Evolutionary conservation across 768 basidiomycete genomes (phyloP).

Genomic region (Leccinum longicurvipes): DNA sequence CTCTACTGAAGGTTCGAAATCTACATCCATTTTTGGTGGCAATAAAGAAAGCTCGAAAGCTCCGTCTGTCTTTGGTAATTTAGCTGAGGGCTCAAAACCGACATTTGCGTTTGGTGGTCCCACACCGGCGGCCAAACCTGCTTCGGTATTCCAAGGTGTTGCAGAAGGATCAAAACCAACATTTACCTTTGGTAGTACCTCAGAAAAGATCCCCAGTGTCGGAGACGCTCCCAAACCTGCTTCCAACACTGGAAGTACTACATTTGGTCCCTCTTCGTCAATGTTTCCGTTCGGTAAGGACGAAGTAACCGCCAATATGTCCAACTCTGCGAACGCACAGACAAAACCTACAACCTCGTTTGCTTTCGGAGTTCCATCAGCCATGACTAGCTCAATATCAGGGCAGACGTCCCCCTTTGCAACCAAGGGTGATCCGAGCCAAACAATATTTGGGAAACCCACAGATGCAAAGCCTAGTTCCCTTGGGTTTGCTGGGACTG

Average conservation of each 20-base stretch:
- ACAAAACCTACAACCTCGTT: conserved; percentile 29
- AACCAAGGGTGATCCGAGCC: conserved; percentile 3
- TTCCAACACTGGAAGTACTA: conserved; percentile 1
- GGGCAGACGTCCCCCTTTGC: conserved; percentile 8
- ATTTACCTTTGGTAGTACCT: not conserved
- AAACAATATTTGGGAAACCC: conserved; percentile 15
- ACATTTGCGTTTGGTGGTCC: conserved; percentile 8
- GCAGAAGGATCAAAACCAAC: conserved; percentile 3
- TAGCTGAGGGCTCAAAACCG: conserved; percentile 7
- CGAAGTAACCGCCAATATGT: not conserved
- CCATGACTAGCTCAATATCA: conserved; percentile 3
- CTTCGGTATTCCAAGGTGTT: not conserved
- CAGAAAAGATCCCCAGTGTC: not conserved
- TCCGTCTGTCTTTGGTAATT: conserved; percentile 1
- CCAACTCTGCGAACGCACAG: conserved; percentile 14
- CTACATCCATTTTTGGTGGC: conserved; percentile 10
- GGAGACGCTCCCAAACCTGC: conserved; percentile 2
- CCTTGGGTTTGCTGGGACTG: conserved; percentile 32
- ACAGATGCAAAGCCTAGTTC: conserved; percentile 23
- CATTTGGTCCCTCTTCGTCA: conserved; percentile 9
- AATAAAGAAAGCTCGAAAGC: conserved; percentile 4
- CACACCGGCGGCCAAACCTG: conserved; percentile 4
- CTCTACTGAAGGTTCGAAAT: conserved; percentile 12
- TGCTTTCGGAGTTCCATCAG: conserved; percentile 15
- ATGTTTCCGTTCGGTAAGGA: conserved; percentile 19